Evolutionary conservation across 257 asterid species (phyloP), one percentile per base, ranked within the genome.

Genomic region (Plantago ovata): DNA sequence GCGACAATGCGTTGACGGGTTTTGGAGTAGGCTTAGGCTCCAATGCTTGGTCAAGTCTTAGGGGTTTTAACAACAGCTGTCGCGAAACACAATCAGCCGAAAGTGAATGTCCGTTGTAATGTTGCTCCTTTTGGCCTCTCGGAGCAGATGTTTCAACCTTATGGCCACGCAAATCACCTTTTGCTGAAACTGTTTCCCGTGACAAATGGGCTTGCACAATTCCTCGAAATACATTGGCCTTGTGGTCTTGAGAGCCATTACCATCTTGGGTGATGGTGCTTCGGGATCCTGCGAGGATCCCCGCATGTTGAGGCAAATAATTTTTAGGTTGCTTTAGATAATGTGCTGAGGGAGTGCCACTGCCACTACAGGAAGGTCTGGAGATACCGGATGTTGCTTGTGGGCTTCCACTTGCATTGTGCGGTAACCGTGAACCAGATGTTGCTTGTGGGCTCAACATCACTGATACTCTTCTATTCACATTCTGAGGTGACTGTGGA

Each of bases 321-420:
- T 71, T 67, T 45, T 66, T 38, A 39, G 80, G 56, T 63, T 76
- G 85, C 63, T 43, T 76, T 12, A 32, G 47, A 64, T 39, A 58
- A 63, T 74, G 75, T 42, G 73, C 74, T 22, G 84, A 86, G 47
- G 77, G 61, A 63, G 82, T 56, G 39, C 76, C 76, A 43, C 59
- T 58, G 52, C 79, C 75, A 16, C 80, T 80, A 45, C 80, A 67
- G 47, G 82, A 80, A 40, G 96, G 94, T 36, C 92, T 85, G 45
- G 89, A 85, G 54, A 90, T 72, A 64, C 94, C 93, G 12, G 96
- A 82, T 61, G 85, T 61, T 19, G 74, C 18, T 42, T 44, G 85
- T 24, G 96, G 92, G 64, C 92, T 57, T 59, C 73, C 76, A 45
- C 71, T 71, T 36, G 50, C 15, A 65, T 40, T 10, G 5, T 3